Evolutionary conservation across 2,329 filamentous ascomycete species (phyloP), one percentile per base, ranked within the genome.

Genomic region (Arthrinium phaeospermum): DNA sequence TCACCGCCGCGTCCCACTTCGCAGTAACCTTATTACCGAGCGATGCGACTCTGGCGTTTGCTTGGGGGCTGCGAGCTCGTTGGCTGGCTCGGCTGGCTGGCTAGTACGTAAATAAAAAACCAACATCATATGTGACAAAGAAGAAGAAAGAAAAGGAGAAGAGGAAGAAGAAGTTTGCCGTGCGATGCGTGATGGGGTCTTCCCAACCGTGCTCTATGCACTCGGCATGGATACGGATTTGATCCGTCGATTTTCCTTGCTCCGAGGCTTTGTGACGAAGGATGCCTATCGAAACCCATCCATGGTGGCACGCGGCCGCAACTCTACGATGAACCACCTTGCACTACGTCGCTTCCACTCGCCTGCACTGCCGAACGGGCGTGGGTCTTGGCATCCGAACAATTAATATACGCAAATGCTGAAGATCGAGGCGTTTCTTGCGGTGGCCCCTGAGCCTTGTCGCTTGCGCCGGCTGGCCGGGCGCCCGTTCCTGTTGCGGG

Each of bases 341-440:
- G 57, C 57, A 64, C 57, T n/a, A 64, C 57, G 57, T 64, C 57
- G 57, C 57, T 41, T 64, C 19, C 57, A 41, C 57, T 64, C 57
- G 34, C 57, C 41, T 64, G 57, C 57, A 64, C 57, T 64, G 57
- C 57, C 57, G 57, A 10, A 14, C 30, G 57, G 57, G 57, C 57
- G n/a, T 64, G 57, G 34, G 57, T 64, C 57, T 64, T 64, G 57
- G 57, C 57, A 64, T 64, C 57, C 57, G 57, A 64, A 64, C 57
- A 64, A 64, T 37, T 64, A 64, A 64, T 64, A 64, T 41, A 61
- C 53, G 34, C 34, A 41, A 64, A 64, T 41, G 34, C 34, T 64
- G 34, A 64, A 64, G 57, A 64, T 64, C 30, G 57, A 64, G 41
- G 57, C 3, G 57, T 41, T 64, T 64, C 57, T 41, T 30, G 14